Conservation (phyloP, 2,329 filamentous ascomycete species). For the Alternaria alternata region DNA sequence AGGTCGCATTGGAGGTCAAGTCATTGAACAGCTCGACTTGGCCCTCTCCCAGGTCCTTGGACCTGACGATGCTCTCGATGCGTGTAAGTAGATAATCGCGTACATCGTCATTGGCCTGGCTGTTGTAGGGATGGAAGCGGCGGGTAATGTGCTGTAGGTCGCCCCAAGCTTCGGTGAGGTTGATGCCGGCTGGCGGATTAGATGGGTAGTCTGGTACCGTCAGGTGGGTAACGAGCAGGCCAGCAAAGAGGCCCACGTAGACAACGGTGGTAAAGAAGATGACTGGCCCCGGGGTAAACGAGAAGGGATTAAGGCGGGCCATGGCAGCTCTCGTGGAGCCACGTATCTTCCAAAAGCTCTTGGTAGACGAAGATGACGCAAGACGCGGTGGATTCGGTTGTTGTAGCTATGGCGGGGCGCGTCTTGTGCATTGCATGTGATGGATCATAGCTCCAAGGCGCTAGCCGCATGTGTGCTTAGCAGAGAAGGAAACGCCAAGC, state of each 20-base stretch:
- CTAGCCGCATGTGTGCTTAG: constrained; percentile 7
- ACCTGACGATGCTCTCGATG: constrained; percentile 72
- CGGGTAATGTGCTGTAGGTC: constrained; percentile 80
- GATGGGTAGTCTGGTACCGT: constrained; percentile 73
- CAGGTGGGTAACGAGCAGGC: constrained; percentile 77
- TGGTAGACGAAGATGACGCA: constrained; percentile 17
- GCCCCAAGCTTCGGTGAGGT: constrained; percentile 84
- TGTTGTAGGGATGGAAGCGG: constrained; percentile 89
- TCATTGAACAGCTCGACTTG: constrained; percentile 80
- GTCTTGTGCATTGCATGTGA: constrained; percentile 16
- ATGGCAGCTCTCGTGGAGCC: constrained; percentile 31
- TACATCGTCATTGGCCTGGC: constrained; percentile 80
- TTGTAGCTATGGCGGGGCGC: constrained; percentile 17
- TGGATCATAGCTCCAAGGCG: constrained; percentile 26
- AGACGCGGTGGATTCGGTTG: constrained; percentile 12
- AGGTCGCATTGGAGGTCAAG: constrained; percentile 78
- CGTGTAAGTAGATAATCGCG: constrained; percentile 77
- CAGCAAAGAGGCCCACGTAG: constrained; percentile 80
- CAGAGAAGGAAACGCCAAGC: neutral
- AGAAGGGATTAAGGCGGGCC: constrained; percentile 61
- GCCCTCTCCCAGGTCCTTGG: constrained; percentile 56
- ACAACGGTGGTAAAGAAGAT: constrained; percentile 78
- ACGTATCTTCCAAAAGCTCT: constrained; percentile 18
- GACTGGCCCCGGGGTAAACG: constrained; percentile 82
- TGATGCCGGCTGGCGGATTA: constrained; percentile 68